Evolutionary conservation across 768 basidiomycete species (phyloP), one percentile per base, ranked within the genome.

Genomic region (Trametes villosa): DNA sequence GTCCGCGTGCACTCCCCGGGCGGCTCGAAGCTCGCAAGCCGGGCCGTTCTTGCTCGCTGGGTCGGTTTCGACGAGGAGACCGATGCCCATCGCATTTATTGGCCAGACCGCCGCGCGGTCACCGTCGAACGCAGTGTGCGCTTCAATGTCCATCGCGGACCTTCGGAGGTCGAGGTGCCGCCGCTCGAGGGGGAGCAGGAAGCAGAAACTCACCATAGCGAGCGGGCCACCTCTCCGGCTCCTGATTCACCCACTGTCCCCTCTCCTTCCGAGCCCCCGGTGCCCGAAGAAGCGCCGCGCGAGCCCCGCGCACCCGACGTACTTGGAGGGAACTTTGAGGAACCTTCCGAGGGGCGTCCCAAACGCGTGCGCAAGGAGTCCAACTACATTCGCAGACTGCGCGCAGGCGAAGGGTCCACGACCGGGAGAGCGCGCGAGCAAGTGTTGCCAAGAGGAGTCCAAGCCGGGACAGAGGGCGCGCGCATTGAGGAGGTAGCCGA

Each of bases 21-120:
- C 15, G 48, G 34, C 0, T 55, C 40, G n/a, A 67, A 67, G 57
- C 47, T 64, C 9, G n/a, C 29, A 9, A 51, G 18, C 7, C 26
- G 50, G 17, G 55, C 60, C 2, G 51, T 44, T 9, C 42, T 27
- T 9, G 59, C 27, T 11, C 34, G 62, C 13, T 69, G 57, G 60
- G 64, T 62, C 11, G 60, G 64, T 15, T 61, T 48, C 22, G 53
- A 62, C 22, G 49, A 47, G 31, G 40, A 61, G 22, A 72, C 69
- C 24, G 70, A 72, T 11, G 77, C 67, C 0, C 69, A 72, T 38
- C 53, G 69, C 4, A 65, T 78, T 12, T 79, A 77, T 57, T 79
- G 74, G 75, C 71, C 71, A 0, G 56, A 64, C 12, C 70, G 62
- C 18, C 64, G 53, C 3, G 45, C 61, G 0, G 62, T 77, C 1